phyloP scores from a whole-genome alignment of 1,284 basidiomycete genomes.

The Peniophora sp. region DNA sequence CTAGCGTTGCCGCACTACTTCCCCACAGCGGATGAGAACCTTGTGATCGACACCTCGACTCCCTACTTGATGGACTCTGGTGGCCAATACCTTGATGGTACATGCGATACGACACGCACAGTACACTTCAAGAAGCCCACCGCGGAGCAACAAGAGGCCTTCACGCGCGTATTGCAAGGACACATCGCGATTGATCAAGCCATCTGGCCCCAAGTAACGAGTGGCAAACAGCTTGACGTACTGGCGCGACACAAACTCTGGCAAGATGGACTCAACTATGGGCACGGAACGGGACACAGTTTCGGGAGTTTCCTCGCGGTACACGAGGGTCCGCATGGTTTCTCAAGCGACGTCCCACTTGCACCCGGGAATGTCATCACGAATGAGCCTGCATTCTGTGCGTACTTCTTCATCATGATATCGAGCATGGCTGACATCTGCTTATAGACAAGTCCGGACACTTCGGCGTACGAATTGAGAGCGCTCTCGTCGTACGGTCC shows the following conservation, averaged over 20 bases:
- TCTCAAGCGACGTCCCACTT: constrained; percentile 61
- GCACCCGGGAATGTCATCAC: constrained; percentile 81
- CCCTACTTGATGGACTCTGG: constrained; percentile 94
- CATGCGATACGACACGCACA: constrained; percentile 90
- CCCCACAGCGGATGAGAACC: constrained; percentile 66
- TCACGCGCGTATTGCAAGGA: constrained; percentile 91
- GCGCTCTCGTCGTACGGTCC: constrained; percentile 63
- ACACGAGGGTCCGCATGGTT: constrained; percentile 71
- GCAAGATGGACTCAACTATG: constrained; percentile 83
- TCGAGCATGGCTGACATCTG: constrained; percentile 15
- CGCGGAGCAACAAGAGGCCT: constrained; percentile 80
- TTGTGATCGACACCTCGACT: constrained; percentile 66
- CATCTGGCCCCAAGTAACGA: constrained; percentile 84
- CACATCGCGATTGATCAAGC: constrained; percentile 93
- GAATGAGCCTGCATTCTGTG: constrained; percentile 82
- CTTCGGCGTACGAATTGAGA: constrained; percentile 90
- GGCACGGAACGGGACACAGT: constrained; percentile 81
- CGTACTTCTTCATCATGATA: constrained; percentile 23
- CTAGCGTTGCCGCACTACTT: constrained; percentile 86
- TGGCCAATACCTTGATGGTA: constrained; percentile 85
- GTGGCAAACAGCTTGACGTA: constrained; percentile 74
- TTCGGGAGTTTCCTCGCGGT: constrained; percentile 77
- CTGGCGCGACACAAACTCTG: constrained; percentile 81
- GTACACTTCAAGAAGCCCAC: constrained; percentile 82
- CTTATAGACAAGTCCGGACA: constrained; percentile 63